Base-by-base conservation (phyloP, 2,329 filamentous ascomycete genomes). In the Hypoxylon sp. region DNA sequence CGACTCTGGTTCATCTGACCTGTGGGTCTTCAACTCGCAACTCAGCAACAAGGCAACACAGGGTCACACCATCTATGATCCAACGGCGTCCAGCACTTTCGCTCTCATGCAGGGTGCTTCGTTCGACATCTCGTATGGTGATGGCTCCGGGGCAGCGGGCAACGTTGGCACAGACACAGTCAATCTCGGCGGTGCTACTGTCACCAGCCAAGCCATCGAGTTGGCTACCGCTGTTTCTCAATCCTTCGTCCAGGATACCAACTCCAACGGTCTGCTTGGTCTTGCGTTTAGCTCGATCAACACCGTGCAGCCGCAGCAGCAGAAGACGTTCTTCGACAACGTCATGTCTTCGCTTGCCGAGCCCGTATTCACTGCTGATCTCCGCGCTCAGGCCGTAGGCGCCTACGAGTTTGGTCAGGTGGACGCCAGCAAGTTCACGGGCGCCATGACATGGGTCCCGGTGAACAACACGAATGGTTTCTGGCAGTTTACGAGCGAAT, bases 331-430 rank as follows among this genome's bases (percentile, higher is more conserved):
- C 66, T 75, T 78, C 59, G 75, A 78, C 57, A 77, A 74, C 34
- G 68, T 75, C 47, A 71, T 67, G 69, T 43, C 63, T 0, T 68
- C 69, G 11, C 70, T 79, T 19, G 69, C 67, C 4, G 66, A 73
- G 44, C 74, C 75, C 43, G 13, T 78, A 26, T 78, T 77, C 66
- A 76, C 76, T 1, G 76, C 75, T 4, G 74, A 78, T 53, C 72
- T 78, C 15, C 70, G 73, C 32, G 60, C 72, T 6, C 68, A 70
- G 19, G 70, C 69, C 37, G 67, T 71, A n/a, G 78, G 78, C 30
- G 72, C 72, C n/a, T 80, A 79, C 65, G 76, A 78, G 57, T 80
- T 80, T 54, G 78, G 78, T 17, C 67, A 56, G 52, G 71, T 79
- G 37, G 76, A 79, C 64, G 61, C 62, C 6, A 61, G 50, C 55